Base-by-base conservation (phyloP, 2,329 filamentous ascomycete genomes). In the Aspergillus fructus region DNA sequence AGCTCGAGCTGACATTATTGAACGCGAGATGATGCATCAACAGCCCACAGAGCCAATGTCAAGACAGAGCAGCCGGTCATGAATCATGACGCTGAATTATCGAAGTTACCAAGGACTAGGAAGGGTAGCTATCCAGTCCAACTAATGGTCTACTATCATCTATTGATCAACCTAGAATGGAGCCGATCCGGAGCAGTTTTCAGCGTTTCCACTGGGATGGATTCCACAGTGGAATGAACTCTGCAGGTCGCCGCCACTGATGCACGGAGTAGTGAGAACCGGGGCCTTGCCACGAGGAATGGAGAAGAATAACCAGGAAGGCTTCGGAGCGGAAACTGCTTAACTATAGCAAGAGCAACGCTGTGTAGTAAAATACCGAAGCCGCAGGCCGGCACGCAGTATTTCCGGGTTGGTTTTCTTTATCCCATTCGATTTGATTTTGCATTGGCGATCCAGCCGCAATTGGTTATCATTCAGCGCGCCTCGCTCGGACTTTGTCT, bases 371-470 rank as follows among this genome's bases (percentile, higher is more conserved):
- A 30, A 30, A 30, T 9, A 30, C 27, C 27, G 27, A 30, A 30
- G 27, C 27, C 9, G 27, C 27, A 30, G 34, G 21, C 8, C 5
- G 21, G 19, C 19, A 30, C 11, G 17, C 17, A 23, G 27, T 9
- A 30, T 30, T 30, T 30, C 8, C 19, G 41, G 23, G 17, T 23
- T 43, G 19, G 12, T 60, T 60, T 60, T 55, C 41, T 55, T 52
- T 50, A 58, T 50, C 33, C 47, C 34, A 49, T 51, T 56, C 55
- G 51, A 49, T 51, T 56, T 59, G 51, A 50, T 53, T 53, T 53
- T 53, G 34, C 42, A 43, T 43, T 43, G 12, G 5, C 12, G 12
- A 5, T 11, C 23, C 23, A 17, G 23, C 23, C 9, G n/a, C 23
- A n/a, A 46, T 33, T 46, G 43, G 46, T 12, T 55, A 40, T 55